phyloP scores from a whole-genome alignment of 192 early-diverging fungal species.

The Linnemannia zychae region DNA sequence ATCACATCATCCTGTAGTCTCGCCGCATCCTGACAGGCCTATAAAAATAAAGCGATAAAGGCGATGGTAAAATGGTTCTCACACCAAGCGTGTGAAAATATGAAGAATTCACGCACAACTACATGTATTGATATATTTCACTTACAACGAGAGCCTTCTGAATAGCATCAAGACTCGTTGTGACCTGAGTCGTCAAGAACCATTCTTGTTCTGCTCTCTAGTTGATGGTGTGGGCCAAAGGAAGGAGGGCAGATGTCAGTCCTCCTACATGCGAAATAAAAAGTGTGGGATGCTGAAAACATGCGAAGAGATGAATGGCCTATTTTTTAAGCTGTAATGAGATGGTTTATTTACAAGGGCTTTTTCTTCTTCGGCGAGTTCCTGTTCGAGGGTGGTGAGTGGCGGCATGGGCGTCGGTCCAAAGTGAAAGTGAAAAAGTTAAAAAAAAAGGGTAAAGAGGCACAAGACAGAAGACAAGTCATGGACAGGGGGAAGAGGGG shows the following conservation, averaged over 20 bases:
- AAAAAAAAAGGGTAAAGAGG: background rate
- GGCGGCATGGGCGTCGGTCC: constrained; percentile 1
- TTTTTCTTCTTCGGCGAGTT: constrained; percentile 44
- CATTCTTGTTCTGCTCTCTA: constrained; percentile 51
- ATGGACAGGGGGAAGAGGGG: too few species aligned
- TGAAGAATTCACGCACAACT: background rate
- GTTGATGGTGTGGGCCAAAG: background rate
- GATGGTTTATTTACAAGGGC: constrained; percentile 17
- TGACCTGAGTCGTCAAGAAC: constrained; percentile 49
- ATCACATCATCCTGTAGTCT: constrained; percentile 50
- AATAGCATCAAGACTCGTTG: constrained; percentile 36
- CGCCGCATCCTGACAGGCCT: constrained; percentile 51
- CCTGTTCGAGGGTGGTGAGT: constrained; percentile 25
- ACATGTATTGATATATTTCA: background rate
- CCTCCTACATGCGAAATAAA: background rate
- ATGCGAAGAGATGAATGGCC: background rate
- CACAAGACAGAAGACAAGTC: background rate
- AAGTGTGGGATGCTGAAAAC: background rate
- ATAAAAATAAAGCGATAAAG: background rate
- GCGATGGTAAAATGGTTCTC: background rate
- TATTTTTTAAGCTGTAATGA: background rate
- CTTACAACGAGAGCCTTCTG: constrained; percentile 41
- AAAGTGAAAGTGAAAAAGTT: background rate
- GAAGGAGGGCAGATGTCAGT: background rate
- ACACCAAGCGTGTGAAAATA: background rate